Percentiles rank a stretch among this genome's conserved stretches.
These are phyloP conservation scores for Nitzschia sp. DNA, from an alignment of 108 stramenopile genomes.

Conservation along the genomic window DNA sequence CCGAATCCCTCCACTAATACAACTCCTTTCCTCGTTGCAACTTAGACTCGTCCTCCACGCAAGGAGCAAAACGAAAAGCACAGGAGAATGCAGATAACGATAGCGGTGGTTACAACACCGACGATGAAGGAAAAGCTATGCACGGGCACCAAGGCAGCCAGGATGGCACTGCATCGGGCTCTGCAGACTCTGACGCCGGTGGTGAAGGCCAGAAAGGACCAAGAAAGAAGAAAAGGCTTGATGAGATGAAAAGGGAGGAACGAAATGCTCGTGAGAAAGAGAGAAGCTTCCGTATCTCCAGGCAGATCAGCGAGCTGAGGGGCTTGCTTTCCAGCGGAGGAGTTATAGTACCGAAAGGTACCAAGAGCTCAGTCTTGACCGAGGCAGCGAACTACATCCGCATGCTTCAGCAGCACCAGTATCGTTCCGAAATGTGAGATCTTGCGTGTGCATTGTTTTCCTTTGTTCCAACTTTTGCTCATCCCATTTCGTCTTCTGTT, in stretches of 20 bases:
- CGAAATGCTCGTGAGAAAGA: slow-evolving; percentile 89
- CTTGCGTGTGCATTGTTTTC: not conserved
- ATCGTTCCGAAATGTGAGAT: slow-evolving; percentile 80
- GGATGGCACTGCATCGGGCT: not conserved
- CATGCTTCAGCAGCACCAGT: slow-evolving; percentile 82
- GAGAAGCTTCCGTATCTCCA: slow-evolving; percentile 82
- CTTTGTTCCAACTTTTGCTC: not conserved
- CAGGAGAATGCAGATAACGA: slow-evolving; percentile 23
- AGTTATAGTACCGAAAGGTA: slow-evolving; percentile 89
- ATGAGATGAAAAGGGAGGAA: slow-evolving; percentile 72
- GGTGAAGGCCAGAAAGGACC: slow-evolving; percentile 1
- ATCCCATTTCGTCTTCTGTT: not conserved
- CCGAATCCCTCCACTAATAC: no score
- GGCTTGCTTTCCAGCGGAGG: slow-evolving; percentile 75
- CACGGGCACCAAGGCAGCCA: not conserved
- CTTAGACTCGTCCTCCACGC: not conserved
- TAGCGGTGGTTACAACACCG: slow-evolving; percentile 45
- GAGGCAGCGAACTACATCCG: slow-evolving; percentile 91
- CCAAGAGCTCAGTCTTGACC: slow-evolving; percentile 84
- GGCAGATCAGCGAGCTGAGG: slow-evolving; percentile 82
- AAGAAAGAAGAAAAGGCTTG: slow-evolving; percentile 34
- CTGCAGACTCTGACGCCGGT: not conserved
- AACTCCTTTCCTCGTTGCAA: not conserved
- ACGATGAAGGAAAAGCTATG: slow-evolving; percentile 27
- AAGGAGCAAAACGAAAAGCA: slow-evolving; percentile 33